Base-by-base conservation (phyloP, 768 basidiomycete species). In the Tulasnella calospora region DNA sequence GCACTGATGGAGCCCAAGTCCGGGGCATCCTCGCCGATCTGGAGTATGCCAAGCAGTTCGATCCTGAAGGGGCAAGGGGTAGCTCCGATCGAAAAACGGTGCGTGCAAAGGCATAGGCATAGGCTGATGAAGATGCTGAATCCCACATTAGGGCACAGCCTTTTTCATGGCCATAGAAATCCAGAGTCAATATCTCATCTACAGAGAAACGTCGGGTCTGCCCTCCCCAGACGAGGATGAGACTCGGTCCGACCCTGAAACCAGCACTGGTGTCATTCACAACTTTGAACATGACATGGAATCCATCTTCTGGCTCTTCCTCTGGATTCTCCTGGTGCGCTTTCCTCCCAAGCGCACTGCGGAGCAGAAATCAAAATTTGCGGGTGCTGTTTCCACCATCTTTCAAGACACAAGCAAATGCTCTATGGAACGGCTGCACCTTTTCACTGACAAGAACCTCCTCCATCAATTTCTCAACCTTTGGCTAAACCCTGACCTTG, bases 91-190 rank as follows among this genome's bases (percentile, higher is more conserved):
- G 41, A 8, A 74, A 47, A 35, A 74, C 73, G 73, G 47, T 74
- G 44, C 41, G 73, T 61, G 57, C 57, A 33, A 74, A 19, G 72
- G 35, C 73, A 40, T 44, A 38, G n/a, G 3, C 35, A 33, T 44
- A 8, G 30, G 21, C 10, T 74, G 44, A 40, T 33, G n/a, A 7
- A 35, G 35, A n/a, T 13, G 17, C n/a, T 36, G 30, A 40, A 40
- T 40, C 38, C 38, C 38, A 40, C 38, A 40, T 40, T 40, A 40
- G 38, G 38, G 38, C 38, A 74, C 73, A n/a, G 73, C 73, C n/a
- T 38, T 44, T n/a, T 74, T 74, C 27, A 74, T 74, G 73, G 15
- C 73, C 21, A 38, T 74, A 17, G 73, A 74, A 44, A 74, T 74
- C 44, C 73, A 74, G 41, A 55, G n/a, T 33, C 71, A 71, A n/a